phyloP scores from a whole-genome alignment of 139 green algal genomes.

The Zygnema circumcarinatum region DNA sequence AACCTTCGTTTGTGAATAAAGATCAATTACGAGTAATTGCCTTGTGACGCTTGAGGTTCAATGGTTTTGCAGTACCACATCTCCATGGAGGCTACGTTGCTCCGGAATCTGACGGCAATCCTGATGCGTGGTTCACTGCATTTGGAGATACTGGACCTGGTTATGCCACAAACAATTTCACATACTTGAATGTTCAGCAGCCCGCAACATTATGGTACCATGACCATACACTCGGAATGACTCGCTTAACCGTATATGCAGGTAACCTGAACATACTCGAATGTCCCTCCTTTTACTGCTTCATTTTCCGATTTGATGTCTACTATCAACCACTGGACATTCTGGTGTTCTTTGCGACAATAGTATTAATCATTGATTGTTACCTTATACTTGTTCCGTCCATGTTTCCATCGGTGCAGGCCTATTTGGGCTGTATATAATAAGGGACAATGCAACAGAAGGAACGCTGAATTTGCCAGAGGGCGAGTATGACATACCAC shows the following conservation, averaged over 20 bases:
- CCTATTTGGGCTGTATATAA: too few species aligned
- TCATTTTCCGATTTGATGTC: too few species aligned
- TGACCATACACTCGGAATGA: constrained; percentile 47
- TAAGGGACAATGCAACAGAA: too few species aligned
- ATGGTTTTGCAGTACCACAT: constrained; percentile 9
- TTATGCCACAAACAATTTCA: background rate
- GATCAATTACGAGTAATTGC: background rate
- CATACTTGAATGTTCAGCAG: constrained; percentile 34
- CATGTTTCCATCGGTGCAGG: too few species aligned
- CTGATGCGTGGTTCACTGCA: constrained; percentile 29
- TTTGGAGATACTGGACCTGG: background rate
- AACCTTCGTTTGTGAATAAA: background rate
- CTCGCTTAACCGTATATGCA: constrained; percentile 34
- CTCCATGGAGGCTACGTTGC: constrained; percentile 27
- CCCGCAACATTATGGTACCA: constrained; percentile 48
- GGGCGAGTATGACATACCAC: too few species aligned
- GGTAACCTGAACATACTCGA: too few species aligned
- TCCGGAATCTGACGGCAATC: constrained; percentile 30
- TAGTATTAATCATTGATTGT: too few species aligned
- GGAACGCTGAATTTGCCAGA: too few species aligned
- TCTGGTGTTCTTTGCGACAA: too few species aligned
- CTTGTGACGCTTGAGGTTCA: background rate
- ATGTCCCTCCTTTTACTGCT: too few species aligned
- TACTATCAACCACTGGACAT: too few species aligned
- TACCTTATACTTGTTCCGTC: too few species aligned